A percentile compares a stretch with the other conserved stretches of the same genome.
Conservation (phyloP, 495 filamentous ascomycete genomes). For the Chaetomium fimeti region DNA sequence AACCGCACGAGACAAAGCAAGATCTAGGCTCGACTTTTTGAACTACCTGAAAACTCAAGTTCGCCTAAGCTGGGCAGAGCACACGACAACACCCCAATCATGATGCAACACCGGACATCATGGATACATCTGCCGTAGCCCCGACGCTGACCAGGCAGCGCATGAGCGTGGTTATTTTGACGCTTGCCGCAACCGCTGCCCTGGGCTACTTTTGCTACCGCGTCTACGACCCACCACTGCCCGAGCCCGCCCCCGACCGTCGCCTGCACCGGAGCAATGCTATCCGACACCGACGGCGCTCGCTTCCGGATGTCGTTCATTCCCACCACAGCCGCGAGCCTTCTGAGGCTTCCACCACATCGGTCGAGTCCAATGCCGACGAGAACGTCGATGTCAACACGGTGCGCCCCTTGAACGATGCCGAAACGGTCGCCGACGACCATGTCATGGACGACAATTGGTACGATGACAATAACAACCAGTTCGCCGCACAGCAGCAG, state of each 20-base stretch:
- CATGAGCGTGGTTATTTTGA: conserved; percentile 40
- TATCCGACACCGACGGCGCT: conserved; percentile 48
- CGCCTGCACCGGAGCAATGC: conserved; percentile 60
- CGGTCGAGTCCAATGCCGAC: conserved; percentile 49
- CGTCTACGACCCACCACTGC: conserved; percentile 27
- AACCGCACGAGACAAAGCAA: no score
- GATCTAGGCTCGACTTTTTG: no score
- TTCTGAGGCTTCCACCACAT: conserved; percentile 35
- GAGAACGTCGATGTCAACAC: conserved; percentile 41
- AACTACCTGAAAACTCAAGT: background rate
- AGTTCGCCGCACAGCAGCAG: conserved; percentile 41
- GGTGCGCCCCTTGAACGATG: conserved; percentile 46
- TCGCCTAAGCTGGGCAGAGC: background rate
- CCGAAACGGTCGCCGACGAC: conserved; percentile 60
- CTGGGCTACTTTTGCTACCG: conserved; percentile 45
- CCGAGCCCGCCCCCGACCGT: conserved; percentile 29
- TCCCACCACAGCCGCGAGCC: conserved; percentile 20
- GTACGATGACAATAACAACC: conserved; percentile 43
- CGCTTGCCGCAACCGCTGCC: conserved; percentile 38
- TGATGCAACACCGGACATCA: conserved; percentile 29
- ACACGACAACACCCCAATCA: conserved; percentile 18
- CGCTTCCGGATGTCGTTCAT: conserved; percentile 27
- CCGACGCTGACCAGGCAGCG: conserved; percentile 47
- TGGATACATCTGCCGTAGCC: conserved; percentile 40
- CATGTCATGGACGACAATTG: conserved; percentile 58